Base-by-base conservation (phyloP, 768 basidiomycete species). In the Tulasnella sp. region DNA sequence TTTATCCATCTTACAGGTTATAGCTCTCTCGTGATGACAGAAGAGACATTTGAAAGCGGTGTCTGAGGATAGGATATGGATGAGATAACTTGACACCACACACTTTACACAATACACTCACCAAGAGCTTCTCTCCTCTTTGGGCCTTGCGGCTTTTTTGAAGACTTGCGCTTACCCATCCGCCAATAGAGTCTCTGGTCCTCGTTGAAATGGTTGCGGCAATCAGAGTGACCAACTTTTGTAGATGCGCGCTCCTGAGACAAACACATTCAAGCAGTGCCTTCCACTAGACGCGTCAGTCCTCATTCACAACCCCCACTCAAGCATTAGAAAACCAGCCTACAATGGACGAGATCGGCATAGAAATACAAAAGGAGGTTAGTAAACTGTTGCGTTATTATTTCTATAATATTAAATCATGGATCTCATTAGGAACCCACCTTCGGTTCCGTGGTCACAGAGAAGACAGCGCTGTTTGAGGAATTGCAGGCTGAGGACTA, bases 81-180 rank as follows among this genome's bases (percentile, higher is more conserved):
- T 57, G 35, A 37, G 12, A 45, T 29, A 43, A 40, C 27, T 46
- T 48, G 32, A 52, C 29, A 22, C 54, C 27, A 32, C 47, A 16
- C 8, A 27, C 12, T 22, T 12, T 9, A 45, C 20, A 6, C 15
- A 5, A 24, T 5, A 22, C 13, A 62, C 75, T 53, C 45, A 88
- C 87, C 88, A 12, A 90, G 71, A 3, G 85, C 81, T 1, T 78
- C 78, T 37, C 62, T 76, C 79, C 58, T 72, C 76, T 57, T 77
- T 73, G 5, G 81, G 67, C 39, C 76, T 76, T 31, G 72, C 22
- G 25, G 57, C 75, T 5, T 86, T 83, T 58, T 88, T 87, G 88
- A 85, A 65, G 90, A 90, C 68, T 90, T 90, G 58, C 87, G 79
- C 67, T 90, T 90, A 54, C 87, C 87, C 87, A 90, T 22, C 39